A percentile compares a stretch with the other conserved stretches of the same genome.
Conservation (phyloP, 805 yeast species). For the Cyberlindnera meyerae region DNA sequence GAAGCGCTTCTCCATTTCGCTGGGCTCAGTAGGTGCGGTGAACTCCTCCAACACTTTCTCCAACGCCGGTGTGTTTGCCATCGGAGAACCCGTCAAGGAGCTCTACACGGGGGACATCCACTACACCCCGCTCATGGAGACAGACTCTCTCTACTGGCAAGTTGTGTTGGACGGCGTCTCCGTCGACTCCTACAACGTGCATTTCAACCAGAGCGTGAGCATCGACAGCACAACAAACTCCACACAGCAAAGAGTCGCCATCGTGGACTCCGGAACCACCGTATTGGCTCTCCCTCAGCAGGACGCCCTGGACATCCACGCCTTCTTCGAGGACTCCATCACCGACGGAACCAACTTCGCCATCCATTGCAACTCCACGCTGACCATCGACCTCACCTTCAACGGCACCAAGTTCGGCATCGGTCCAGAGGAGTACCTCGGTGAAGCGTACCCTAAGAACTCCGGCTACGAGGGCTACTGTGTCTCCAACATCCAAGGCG, state of each 20-base stretch:
- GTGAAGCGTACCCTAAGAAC: conserved; percentile 36
- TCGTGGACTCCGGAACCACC: conserved; percentile 66
- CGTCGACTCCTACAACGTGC: conserved; percentile 31
- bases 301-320: conserved; percentile 52
- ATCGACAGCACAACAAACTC: conserved; percentile 10
- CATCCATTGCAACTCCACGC: conserved; percentile 47
- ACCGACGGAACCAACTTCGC: conserved; percentile 64
- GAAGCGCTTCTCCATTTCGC: conserved; percentile 39
- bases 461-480: conserved; percentile 45
- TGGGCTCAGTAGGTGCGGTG: conserved; percentile 35
- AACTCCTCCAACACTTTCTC: conserved; percentile 16
- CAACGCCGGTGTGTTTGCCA: conserved; percentile 37
- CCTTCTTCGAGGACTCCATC: conserved; percentile 43
- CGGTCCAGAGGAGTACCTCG: conserved; percentile 42
- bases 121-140: conserved; percentile 33
- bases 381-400: conserved; percentile 37
- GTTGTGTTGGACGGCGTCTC: conserved; percentile 35
- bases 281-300: conserved; percentile 48
- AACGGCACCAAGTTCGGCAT: conserved; percentile 43
- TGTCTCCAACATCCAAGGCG: conserved; percentile 61
- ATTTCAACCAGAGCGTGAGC: conserved; percentile 27
- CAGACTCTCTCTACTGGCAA: conserved; percentile 46
- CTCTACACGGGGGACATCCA: conserved; percentile 38
- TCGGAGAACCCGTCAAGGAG: conserved; percentile 36
- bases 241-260: conserved; percentile 34